Evolutionary conservation across 1,284 basidiomycete genomes (phyloP), one percentile per base, ranked within the genome.

Genomic region (Thelephora terrestris): DNA sequence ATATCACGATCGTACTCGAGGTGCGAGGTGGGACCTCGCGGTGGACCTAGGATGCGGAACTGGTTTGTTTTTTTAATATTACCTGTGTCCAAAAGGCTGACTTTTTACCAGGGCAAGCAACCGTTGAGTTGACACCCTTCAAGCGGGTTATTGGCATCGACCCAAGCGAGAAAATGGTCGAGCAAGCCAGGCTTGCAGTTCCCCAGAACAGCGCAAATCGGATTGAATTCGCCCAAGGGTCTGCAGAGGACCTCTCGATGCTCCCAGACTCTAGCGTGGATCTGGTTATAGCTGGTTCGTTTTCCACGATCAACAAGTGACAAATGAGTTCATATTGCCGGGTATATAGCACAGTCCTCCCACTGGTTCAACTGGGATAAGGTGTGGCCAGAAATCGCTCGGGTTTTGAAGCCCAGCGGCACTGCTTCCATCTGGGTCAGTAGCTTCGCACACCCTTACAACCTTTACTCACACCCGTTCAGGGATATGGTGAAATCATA

Each of bases 21-120:
- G 57, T 5, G 67, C 73, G 7, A 58, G 64, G 47, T 83, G 76
- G 74, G 69, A 75, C 17, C 67, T 64, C 18, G 84, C 81, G 0
- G 68, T 90, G 0, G 89, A 92, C 58, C 62, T 92, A 1, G 90
- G 90, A 2, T 92, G 89, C 64, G 90, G 90, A 27, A 89, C 88
- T 6, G 88, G 87, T 81, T 57, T 47, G 67, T 58, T 20, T 25
- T 42, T 42, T 47, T 32, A 29, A 14, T 45, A 20, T 12, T 37
- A 35, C 42, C 27, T 21, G 9, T n/a, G 27, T 10, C 3, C 25
- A 24, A 7, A 9, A 17, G 20, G n/a, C 14, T 29, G 2, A 16
- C n/a, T 4, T 36, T 24, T 16, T 21, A 27, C 34, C 52, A 83
- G 79, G 81, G 25, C 81, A 83, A 66, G 86, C 84, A 40, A 88